Conservation (phyloP, 371 early-diverging fungal genomes). For the Rhizopus stolonifer region DNA sequence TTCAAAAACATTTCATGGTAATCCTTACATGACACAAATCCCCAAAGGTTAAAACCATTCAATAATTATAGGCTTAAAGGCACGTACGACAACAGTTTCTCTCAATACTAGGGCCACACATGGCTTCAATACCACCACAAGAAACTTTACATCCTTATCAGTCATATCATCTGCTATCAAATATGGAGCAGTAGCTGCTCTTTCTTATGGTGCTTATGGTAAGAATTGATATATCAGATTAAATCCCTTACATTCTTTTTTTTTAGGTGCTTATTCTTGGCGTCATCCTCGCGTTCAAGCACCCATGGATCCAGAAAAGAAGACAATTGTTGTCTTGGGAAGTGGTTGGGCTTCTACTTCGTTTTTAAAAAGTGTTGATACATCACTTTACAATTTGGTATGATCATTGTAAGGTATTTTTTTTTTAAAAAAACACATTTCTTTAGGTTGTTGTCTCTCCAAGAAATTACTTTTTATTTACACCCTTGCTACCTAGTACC, state of each 20-base stretch:
- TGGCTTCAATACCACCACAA: background rate
- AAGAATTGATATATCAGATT: background rate
- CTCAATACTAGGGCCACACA: background rate
- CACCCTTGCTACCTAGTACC: slow-evolving; percentile 85
- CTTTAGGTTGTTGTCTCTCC: slow-evolving; percentile 74
- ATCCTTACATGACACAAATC: background rate
- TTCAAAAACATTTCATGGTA: slow-evolving; percentile 15
- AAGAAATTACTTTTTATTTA: slow-evolving; percentile 92
- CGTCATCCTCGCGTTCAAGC: slow-evolving; percentile 68
- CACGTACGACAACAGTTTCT: background rate
- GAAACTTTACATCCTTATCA: slow-evolving; percentile 14
- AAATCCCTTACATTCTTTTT: background rate
- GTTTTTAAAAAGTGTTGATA: slow-evolving; percentile 73
- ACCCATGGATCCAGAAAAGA: slow-evolving; percentile 70
- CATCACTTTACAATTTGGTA: slow-evolving; percentile 76
- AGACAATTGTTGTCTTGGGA: slow-evolving; percentile 80
- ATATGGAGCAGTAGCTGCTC: slow-evolving; percentile 33
- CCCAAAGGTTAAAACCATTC: background rate
- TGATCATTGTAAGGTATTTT: slow-evolving; percentile 12
- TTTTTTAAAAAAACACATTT: background rate
- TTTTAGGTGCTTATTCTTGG: slow-evolving; percentile 46
- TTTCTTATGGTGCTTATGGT: slow-evolving; percentile 42
- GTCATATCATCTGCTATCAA: slow-evolving; percentile 32
- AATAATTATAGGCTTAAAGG: too few species aligned
- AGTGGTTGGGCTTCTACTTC: slow-evolving; percentile 87